Evolutionary conservation across 208 protist genomes (phyloP).

Genomic region (Sergeia podlipaevii): DNA sequence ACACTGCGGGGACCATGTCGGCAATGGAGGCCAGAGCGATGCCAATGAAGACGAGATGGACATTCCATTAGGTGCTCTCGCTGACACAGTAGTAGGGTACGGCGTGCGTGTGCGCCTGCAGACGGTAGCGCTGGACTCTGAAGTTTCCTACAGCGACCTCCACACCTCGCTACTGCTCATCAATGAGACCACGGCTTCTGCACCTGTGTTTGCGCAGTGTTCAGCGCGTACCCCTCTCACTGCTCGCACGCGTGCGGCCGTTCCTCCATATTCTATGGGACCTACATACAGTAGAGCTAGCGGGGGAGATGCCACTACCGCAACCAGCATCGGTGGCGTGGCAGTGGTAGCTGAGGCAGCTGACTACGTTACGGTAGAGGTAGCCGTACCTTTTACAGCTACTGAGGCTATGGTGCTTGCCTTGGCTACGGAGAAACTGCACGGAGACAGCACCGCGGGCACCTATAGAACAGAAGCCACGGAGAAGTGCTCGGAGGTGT

Average conservation of each 20-base stretch:
- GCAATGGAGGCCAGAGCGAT: background rate
- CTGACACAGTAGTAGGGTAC: constrained; percentile 20
- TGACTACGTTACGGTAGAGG: constrained; percentile 20
- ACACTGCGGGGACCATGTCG: background rate
- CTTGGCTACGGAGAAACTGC: constrained; percentile 5
- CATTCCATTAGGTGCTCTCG: background rate
- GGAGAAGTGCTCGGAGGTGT: too few species aligned
- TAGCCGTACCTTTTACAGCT: constrained; percentile 43
- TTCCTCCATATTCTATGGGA: too few species aligned
- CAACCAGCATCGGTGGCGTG: constrained; percentile 28
- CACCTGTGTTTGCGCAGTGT: constrained; percentile 73
- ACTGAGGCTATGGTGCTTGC: constrained; percentile 27
- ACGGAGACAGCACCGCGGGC: background rate
- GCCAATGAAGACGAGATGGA: background rate
- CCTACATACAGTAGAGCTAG: too few species aligned
- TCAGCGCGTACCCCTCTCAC: constrained; percentile 34
- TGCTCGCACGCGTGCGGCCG: background rate
- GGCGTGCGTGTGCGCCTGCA: constrained; percentile 50
- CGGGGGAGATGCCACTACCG: too few species aligned
- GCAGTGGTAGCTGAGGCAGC: constrained; percentile 11
- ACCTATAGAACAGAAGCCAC: too few species aligned
- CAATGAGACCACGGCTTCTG: constrained; percentile 63
- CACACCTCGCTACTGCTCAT: constrained; percentile 62
- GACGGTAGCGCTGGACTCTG: constrained; percentile 65
- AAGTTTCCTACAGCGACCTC: constrained; percentile 62